Evolutionary conservation across 148 eudicot genomes (phyloP).

Genomic region (Bassia scoparia): DNA sequence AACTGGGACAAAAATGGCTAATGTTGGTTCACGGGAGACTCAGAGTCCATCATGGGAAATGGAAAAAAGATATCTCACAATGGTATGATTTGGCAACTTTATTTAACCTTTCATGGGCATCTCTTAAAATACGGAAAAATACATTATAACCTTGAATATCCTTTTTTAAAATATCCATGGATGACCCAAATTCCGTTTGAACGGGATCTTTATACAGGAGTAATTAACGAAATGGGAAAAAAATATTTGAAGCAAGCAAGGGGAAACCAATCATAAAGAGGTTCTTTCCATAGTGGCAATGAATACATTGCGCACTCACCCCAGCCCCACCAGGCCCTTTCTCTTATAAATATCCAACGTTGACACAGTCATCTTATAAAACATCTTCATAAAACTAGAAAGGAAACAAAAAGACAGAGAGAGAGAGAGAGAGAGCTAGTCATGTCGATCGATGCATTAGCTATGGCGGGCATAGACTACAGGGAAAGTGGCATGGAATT

Average conservation of each 20-base stretch:
- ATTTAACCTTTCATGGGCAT: too few relatives aligned
- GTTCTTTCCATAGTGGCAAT: conserved; percentile 1
- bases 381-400: neutral
- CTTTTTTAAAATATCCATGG: too few relatives aligned
- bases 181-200: too few relatives aligned
- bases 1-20: too few relatives aligned
- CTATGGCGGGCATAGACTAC: conserved; percentile 42
- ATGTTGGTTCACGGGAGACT: too few relatives aligned
- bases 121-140: too few relatives aligned
- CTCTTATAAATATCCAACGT: neutral
- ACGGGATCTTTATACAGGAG: too few relatives aligned
- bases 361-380: neutral
- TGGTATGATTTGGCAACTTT: too few relatives aligned
- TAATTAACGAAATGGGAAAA: too few relatives aligned
- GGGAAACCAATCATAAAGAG: neutral
- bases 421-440: neutral
- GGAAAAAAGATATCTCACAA: too few relatives aligned
- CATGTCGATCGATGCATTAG: conserved; percentile 42
- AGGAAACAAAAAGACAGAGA: neutral
- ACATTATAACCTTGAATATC: too few relatives aligned
- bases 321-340: neutral
- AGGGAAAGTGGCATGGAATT: conserved; percentile 12
- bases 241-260: neutral
- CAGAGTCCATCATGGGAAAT: too few relatives aligned
- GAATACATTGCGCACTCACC: neutral